phyloP scores from a whole-genome alignment of 352 stramenopile genomes.

The Globisporangium paddicum region DNA sequence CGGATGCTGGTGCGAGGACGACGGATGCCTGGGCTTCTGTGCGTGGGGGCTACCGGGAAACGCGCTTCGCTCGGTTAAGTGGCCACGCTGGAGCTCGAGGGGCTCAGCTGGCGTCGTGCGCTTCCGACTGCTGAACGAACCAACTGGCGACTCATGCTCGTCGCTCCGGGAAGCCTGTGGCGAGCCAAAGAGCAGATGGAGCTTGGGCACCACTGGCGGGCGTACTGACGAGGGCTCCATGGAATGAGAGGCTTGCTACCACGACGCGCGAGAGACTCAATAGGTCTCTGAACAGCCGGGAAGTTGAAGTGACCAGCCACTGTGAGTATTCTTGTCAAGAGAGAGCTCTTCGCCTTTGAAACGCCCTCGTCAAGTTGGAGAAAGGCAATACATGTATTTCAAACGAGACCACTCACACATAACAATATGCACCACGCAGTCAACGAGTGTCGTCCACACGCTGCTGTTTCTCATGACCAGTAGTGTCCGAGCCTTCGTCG shows the following conservation, averaged over 20 bases:
- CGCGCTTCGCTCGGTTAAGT: not conserved
- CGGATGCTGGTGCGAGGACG: not conserved
- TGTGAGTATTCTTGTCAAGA: not conserved
- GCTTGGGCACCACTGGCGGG: slow-evolving; percentile 7
- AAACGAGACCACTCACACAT: not conserved
- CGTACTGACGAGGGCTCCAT: slow-evolving; percentile 15
- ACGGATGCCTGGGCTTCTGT: not conserved
- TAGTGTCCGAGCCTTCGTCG: not conserved
- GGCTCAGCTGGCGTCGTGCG: not conserved
- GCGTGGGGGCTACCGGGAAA: not conserved
- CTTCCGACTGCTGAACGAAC: not conserved
- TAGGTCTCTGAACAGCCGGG: too few relatives aligned
- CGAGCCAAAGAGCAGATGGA: slow-evolving; percentile 12
- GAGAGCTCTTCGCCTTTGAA: not conserved
- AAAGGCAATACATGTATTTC: not conserved
- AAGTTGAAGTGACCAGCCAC: too few relatives aligned
- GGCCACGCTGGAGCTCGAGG: not conserved
- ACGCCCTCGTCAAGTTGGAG: not conserved
- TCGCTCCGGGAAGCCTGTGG: not conserved
- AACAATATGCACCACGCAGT: not conserved
- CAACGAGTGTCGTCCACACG: not conserved
- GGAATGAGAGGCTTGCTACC: not conserved
- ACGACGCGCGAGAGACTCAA: not conserved
- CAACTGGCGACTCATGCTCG: not conserved
- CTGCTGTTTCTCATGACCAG: not conserved